These are phyloP conservation scores for Phytophthora sojae DNA, from an alignment of 352 stramenopile genomes.

Conservation along the genomic window DNA sequence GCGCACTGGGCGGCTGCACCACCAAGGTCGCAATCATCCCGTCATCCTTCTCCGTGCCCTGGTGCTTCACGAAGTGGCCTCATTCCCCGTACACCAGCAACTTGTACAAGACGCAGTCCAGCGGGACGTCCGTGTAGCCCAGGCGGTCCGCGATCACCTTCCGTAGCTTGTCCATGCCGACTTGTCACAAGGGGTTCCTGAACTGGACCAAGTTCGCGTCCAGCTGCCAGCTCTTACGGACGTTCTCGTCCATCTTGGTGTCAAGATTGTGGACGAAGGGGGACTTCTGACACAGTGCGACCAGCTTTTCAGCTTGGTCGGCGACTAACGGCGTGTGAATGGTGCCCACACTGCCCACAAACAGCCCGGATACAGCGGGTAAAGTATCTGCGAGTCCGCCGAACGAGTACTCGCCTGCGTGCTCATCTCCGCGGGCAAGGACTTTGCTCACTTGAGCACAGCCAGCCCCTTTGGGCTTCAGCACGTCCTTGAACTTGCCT, in stretches of 20 bases:
- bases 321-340: no score
- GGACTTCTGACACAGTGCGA: no score
- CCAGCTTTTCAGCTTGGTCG: no score
- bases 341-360: no score
- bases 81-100: background rate
- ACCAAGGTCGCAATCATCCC: background rate
- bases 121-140: slow-evolving; percentile 4
- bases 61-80: background rate
- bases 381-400: no score
- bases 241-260: no score
- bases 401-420: no score
- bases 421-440: no score
- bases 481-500: no score
- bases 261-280: no score
- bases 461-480: no score
- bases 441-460: no score
- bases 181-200: slow-evolving; percentile 11
- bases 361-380: background rate
- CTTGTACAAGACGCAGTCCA: background rate
- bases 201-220: slow-evolving; percentile 1
- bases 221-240: slow-evolving; percentile 13
- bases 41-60: background rate
- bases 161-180: slow-evolving; percentile 6
- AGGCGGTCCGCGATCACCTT: slow-evolving; percentile 6
- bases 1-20: background rate